Evolutionary conservation across 2,329 filamentous ascomycete species (phyloP).

Genomic region (Dendryphion nanum): DNA sequence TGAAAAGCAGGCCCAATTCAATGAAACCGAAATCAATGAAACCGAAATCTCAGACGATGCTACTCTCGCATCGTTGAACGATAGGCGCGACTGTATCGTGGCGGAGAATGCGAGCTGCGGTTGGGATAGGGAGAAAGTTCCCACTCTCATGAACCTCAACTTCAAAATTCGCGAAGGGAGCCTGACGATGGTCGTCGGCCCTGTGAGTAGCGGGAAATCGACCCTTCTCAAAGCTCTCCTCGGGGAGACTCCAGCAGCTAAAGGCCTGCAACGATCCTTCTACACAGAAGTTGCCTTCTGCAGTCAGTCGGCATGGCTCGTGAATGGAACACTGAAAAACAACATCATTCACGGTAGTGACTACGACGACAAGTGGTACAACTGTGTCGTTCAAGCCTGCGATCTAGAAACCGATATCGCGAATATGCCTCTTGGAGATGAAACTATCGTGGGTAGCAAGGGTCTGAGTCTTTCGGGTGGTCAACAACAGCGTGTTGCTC

Average conservation of each 20-base stretch:
- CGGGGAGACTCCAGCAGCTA: constrained; percentile 7
- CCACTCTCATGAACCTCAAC: constrained; percentile 8
- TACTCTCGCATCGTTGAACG: constrained; percentile 7
- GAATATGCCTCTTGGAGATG: constrained; percentile 13
- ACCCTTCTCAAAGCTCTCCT: constrained; percentile 32
- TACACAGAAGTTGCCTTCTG: constrained; percentile 15
- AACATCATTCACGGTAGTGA: constrained; percentile 21
- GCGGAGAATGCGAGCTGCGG: constrained; percentile 11
- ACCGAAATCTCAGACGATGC: constrained; percentile 5
- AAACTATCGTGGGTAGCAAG: constrained; percentile 47
- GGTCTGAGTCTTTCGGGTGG: constrained; percentile 50
- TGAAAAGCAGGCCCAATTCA: neutral
- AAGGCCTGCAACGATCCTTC: constrained; percentile 6
- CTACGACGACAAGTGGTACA: constrained; percentile 24
- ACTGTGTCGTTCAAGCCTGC: constrained; percentile 18
- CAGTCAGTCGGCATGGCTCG: constrained; percentile 27
- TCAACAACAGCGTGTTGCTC: constrained; percentile 48
- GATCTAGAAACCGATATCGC: constrained; percentile 13
- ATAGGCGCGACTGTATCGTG: constrained; percentile 7
- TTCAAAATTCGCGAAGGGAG: constrained; percentile 3
- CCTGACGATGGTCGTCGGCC: constrained; percentile 9
- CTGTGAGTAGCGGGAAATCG: constrained; percentile 17
- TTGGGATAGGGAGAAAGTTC: constrained; percentile 8
- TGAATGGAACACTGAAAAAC: constrained; percentile 22
- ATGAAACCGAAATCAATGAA: neutral